A percentile compares a stretch with the other conserved stretches of the same genome.
phyloP scores from a whole-genome alignment of 1,284 basidiomycete species.

The Grifola frondosa region DNA sequence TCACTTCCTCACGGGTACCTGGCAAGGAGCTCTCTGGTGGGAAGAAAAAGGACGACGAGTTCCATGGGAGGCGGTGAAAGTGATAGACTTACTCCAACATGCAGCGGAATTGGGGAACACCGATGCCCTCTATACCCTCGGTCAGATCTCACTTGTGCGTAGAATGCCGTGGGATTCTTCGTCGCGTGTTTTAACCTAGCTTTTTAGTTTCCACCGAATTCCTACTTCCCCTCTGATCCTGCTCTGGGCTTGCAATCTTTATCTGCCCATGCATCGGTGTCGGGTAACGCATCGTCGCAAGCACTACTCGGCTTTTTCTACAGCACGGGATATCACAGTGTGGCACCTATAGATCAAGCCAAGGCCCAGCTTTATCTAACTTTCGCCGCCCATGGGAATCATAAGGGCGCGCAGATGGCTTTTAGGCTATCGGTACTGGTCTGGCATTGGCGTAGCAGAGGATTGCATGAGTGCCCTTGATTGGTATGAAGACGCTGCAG shows the following conservation, averaged over 20 bases:
- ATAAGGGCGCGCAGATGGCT: constrained; percentile 89
- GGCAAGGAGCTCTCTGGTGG: constrained; percentile 43
- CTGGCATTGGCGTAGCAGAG: constrained; percentile 89
- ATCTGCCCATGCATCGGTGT: constrained; percentile 57
- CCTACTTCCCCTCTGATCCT: constrained; percentile 61
- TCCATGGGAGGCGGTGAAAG: constrained; percentile 66
- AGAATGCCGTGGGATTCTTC: too few species aligned
- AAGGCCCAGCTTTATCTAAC: constrained; percentile 91
- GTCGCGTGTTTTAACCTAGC: neutral
- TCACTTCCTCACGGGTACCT: constrained; percentile 40
- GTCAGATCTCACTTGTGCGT: constrained; percentile 70
- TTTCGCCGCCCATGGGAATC: constrained; percentile 85
- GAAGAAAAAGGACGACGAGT: constrained; percentile 60
- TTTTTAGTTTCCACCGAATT: constrained; percentile 68
- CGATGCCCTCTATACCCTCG: constrained; percentile 75
- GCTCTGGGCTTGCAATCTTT: constrained; percentile 61
- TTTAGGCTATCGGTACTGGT: constrained; percentile 95
- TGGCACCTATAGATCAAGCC: constrained; percentile 67
- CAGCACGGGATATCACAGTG: constrained; percentile 76
- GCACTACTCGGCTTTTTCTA: constrained; percentile 85
- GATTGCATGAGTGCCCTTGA: constrained; percentile 79
- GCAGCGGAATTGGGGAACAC: constrained; percentile 76
- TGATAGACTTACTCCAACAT: constrained; percentile 73
- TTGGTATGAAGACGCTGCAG: constrained; percentile 88
- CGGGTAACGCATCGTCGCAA: constrained; percentile 84